phyloP scores from a whole-genome alignment of 306 rosid genomes.

The Argentina anserina region DNA sequence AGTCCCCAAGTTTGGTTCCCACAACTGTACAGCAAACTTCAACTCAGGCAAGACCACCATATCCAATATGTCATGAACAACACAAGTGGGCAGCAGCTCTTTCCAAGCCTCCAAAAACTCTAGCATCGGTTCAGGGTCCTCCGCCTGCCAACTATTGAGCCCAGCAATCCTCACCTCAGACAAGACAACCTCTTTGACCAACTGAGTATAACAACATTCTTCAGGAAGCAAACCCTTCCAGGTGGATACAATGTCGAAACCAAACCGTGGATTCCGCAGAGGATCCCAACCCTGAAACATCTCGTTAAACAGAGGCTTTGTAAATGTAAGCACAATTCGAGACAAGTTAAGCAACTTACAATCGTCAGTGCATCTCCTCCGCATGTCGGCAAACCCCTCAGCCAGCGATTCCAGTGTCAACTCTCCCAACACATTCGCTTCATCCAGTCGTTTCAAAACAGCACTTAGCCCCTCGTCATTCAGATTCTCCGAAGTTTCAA shows the following conservation, averaged over 20 bases:
- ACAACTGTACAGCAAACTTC: conserved; percentile 58
- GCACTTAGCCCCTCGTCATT: conserved; percentile 47
- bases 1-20: conserved; percentile 71
- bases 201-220: conserved; percentile 38
- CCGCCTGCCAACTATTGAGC: conserved; percentile 72
- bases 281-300: conserved; percentile 92
- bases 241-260: conserved; percentile 54
- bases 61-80: conserved; percentile 55
- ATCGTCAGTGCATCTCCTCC: conserved; percentile 42
- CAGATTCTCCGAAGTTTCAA: conserved; percentile 39
- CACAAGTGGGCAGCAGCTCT: conserved; percentile 59
- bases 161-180: conserved; percentile 78
- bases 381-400: conserved; percentile 49
- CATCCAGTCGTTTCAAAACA: conserved; percentile 41
- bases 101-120: conserved; percentile 74
- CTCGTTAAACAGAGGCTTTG: conserved; percentile 66
- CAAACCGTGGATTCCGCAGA: conserved; percentile 62
- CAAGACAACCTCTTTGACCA: conserved; percentile 72
- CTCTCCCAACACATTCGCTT: conserved; percentile 48
- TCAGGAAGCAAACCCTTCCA: conserved; percentile 68
- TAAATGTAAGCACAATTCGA: conserved; percentile 64
- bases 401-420: conserved; percentile 66
- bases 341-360: conserved; percentile 72
- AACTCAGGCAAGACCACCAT: conserved; percentile 68
- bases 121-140: conserved; percentile 88